A percentile compares a stretch with the other conserved stretches of the same genome.
Evolutionary conservation across 345 rosid genomes (phyloP).

Genomic region (Murraya koenigii): DNA sequence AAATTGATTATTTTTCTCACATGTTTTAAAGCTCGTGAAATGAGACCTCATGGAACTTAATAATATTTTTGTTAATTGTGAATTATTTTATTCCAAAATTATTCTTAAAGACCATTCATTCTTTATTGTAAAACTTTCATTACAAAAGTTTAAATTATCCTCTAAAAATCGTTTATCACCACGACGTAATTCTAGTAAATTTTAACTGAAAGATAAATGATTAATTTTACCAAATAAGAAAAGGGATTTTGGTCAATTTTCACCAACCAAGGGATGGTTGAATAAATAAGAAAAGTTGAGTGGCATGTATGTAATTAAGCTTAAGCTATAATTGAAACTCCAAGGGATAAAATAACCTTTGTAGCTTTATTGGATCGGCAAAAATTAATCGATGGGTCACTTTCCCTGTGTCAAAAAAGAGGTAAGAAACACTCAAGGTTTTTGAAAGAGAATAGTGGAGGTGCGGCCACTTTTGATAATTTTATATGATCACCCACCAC

Average conservation of each 20-base stretch:
- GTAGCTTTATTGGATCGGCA: not conserved
- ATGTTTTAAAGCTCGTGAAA: no score
- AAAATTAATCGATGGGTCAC: no score
- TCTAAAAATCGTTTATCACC: not conserved
- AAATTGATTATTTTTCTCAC: no score
- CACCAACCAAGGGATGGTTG: not conserved
- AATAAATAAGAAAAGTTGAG: no score
- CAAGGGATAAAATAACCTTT: not conserved
- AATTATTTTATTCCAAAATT: no score
- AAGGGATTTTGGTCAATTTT: not conserved
- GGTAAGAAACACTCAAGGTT: not conserved
- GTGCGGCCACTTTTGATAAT: slow-evolving; percentile 17
- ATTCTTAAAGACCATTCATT: not conserved
- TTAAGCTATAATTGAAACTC: not conserved
- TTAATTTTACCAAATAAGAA: not conserved
- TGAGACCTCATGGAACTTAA: no score
- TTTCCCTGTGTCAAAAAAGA: no score
- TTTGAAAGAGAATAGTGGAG: not conserved
- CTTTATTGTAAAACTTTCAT: no score
- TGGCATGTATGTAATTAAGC: not conserved
- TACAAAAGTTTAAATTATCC: not conserved
- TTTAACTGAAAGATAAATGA: no score
- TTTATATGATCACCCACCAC: slow-evolving; percentile 28
- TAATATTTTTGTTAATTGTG: not conserved
- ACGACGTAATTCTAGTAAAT: no score